These are phyloP conservation scores for Symbiodinium pilosum DNA, from an alignment of 73 alveolate species.

Conservation along the genomic window DNA sequence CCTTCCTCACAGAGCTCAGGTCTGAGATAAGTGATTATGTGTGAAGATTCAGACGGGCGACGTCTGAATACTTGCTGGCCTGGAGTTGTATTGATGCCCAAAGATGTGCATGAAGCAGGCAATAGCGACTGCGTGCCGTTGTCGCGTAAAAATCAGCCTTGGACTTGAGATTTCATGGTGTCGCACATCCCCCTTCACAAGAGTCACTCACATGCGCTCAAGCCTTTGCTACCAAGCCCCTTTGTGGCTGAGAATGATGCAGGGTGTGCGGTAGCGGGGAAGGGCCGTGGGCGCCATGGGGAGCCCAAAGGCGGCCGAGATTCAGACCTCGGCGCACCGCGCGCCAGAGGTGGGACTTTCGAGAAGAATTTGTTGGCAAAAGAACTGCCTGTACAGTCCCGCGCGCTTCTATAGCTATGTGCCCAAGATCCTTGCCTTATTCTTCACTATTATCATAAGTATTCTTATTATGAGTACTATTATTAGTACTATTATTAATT, in stretches of 20 bases:
- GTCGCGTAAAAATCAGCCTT: too few relatives aligned
- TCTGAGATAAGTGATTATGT: background rate
- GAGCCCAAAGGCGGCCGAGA: background rate
- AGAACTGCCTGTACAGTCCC: too few relatives aligned
- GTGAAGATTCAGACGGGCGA: background rate
- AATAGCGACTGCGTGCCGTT: too few relatives aligned
- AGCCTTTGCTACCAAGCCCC: background rate
- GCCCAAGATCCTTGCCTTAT: too few relatives aligned
- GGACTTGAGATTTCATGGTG: too few relatives aligned
- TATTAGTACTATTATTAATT: too few relatives aligned
- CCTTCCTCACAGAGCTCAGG: background rate
- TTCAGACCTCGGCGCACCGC: background rate
- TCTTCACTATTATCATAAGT: too few relatives aligned
- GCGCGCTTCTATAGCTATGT: too few relatives aligned
- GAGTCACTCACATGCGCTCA: too few relatives aligned
- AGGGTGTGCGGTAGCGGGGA: background rate
- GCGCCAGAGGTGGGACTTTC: conserved; percentile 16
- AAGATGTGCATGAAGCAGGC: background rate
- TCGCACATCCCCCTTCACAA: too few relatives aligned
- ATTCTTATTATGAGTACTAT: too few relatives aligned
- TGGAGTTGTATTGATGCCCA: background rate
- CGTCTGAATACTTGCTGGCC: background rate
- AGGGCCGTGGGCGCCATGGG: background rate
- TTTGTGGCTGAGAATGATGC: background rate
- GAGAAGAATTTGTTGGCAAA: too few relatives aligned